Conservation (phyloP, 345 rosid genomes). For the Bruguiera gymnorhiza region DNA sequence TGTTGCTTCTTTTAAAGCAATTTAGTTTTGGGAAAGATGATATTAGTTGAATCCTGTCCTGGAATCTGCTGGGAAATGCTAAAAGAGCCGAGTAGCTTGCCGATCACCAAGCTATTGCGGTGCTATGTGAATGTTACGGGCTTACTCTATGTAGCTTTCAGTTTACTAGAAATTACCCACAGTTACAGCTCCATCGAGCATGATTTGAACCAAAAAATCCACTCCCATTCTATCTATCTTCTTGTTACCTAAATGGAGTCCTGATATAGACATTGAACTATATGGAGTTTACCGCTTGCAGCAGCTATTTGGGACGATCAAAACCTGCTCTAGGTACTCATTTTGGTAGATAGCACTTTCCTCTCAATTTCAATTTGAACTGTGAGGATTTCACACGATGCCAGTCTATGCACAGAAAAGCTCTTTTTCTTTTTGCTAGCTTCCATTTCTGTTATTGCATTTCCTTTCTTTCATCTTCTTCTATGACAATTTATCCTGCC, state of each 20-base stretch:
- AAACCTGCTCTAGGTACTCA: background rate
- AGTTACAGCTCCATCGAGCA: background rate
- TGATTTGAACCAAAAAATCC: background rate
- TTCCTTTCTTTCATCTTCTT: too few relatives aligned
- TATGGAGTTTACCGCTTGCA: background rate
- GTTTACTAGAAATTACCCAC: background rate
- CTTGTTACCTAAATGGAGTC: background rate
- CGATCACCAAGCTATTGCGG: background rate
- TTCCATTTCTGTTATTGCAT: too few relatives aligned
- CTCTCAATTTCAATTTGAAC: background rate
- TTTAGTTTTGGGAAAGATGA: conserved; percentile 1
- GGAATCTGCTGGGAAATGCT: background rate
- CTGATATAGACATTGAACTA: too few relatives aligned
- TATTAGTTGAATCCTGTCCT: background rate
- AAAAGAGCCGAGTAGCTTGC: background rate
- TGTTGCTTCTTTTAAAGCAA: conserved; percentile 3
- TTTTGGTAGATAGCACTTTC: background rate
- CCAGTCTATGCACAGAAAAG: too few relatives aligned
- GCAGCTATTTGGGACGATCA: background rate
- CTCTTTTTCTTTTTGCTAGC: too few relatives aligned
- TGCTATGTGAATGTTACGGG: background rate
- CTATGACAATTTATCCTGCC: too few relatives aligned
- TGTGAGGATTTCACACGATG: background rate
- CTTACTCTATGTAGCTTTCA: background rate
- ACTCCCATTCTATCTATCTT: background rate